Evolutionary conservation across 2,329 filamentous ascomycete genomes (phyloP), one percentile per base, ranked within the genome.

Genomic region (Huntiella moniliformis): DNA sequence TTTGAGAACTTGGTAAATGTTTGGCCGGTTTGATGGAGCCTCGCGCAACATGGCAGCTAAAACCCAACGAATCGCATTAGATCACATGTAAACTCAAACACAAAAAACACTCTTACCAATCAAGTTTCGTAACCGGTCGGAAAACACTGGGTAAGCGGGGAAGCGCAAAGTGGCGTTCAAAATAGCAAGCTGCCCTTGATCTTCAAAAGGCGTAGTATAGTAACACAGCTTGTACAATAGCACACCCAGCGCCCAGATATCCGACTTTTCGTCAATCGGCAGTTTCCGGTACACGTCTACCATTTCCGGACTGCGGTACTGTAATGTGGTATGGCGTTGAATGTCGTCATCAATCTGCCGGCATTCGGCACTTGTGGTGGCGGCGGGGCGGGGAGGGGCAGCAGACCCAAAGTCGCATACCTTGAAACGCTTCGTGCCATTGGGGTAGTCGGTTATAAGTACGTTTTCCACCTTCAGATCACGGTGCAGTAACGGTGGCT

Each of bases 381-480:
- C 87, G 37, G 91, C 86, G 10, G 86, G 78, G 51, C 81, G 73
- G 33, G 91, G 87, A 22, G 79, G 68, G 3, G 91, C 86, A 4
- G 91, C 78, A 4, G 87, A 95, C 32, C 91, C 91, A 68, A 98
- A 98, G 66, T 98, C 91, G 66, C 91, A 98, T 34, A 98, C 73
- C 66, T 98, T 98, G 70, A 95, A 98, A 53, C 79, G 72, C 54
- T 73, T 77, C 36, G 72, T 71, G n/a, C 70, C 68, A 8, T 72
- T 73, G 41, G 71, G 70, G 37, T 71, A 67, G 33, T 50, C 44
- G 40, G 79, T 82, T 52, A 98, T 98, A 47, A 98, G 71, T 38
- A 98, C 86, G 58, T 98, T 98, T 63, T 98, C 91, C 52, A 98
- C 88, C 65, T 98, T 98, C 52, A 98, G 66, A 62, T 98, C 91